Percentiles rank a stretch among this genome's conserved stretches.
phyloP scores from a whole-genome alignment of 2,329 filamentous ascomycete species.

The Colletotrichum filicis region DNA sequence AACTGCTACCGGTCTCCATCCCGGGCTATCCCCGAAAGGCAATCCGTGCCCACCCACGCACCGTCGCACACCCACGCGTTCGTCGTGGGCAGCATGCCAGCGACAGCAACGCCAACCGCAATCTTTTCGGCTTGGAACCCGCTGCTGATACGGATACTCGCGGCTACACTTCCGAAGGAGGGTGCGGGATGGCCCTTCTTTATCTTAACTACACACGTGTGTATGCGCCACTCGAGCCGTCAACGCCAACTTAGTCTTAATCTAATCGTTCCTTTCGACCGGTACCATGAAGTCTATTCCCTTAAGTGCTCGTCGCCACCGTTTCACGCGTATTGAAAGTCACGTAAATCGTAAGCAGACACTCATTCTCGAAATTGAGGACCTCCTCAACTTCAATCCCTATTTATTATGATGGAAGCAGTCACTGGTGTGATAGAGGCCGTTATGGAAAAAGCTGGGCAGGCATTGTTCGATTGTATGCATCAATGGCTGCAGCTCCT shows the following conservation, averaged over 20 bases:
- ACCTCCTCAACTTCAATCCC: too few species aligned
- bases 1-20: slow-evolving; percentile 7
- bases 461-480: too few species aligned
- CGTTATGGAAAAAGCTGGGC: too few species aligned
- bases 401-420: too few species aligned
- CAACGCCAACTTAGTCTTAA: neutral
- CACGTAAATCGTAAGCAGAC: neutral
- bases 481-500: too few species aligned
- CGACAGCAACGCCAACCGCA: neutral
- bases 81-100: neutral
- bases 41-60: neutral
- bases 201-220: neutral
- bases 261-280: neutral
- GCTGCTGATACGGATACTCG: neutral
- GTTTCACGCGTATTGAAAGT: neutral
- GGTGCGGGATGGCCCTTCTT: neutral
- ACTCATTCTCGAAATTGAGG: too few species aligned
- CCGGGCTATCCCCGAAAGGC: slow-evolving; percentile 12
- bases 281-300: neutral
- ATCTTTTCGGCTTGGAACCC: slow-evolving; percentile 4
- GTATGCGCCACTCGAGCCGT: neutral
- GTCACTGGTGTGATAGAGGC: fast-evolving
- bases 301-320: neutral
- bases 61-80: neutral
- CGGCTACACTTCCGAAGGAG: neutral